phyloP scores from a whole-genome alignment of 1,284 basidiomycete species.

The Cryptococcus floricola region DNA sequence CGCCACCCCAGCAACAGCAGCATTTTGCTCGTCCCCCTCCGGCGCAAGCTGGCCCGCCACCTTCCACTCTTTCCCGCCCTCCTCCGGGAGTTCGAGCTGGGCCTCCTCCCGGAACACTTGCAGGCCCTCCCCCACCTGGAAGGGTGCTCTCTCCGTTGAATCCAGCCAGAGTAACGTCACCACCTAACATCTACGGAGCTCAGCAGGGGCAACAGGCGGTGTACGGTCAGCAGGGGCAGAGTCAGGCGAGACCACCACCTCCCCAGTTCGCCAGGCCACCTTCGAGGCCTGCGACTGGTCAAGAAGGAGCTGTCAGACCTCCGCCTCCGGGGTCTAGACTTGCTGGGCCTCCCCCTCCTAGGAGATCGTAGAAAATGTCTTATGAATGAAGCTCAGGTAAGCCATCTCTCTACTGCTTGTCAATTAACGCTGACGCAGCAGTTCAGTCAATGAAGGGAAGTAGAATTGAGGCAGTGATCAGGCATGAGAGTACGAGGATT shows the following conservation, averaged over 20 bases:
- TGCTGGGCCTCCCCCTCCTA: conserved; percentile 41
- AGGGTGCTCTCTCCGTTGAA: conserved; percentile 18
- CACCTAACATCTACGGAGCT: neutral
- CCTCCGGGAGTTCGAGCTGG: conserved; percentile 47
- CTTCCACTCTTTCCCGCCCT: conserved; percentile 51
- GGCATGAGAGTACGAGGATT: no score
- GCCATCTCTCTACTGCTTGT: no score
- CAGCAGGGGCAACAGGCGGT: neutral
- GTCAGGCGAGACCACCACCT: conserved; percentile 1
- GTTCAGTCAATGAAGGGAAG: no score
- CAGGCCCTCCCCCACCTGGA: conserved; percentile 26
- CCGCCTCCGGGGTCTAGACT: conserved; percentile 19
- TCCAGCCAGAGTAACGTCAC: conserved; percentile 1
- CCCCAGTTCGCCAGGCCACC: no score
- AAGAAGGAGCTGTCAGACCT: conserved; percentile 1
- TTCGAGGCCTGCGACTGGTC: no score
- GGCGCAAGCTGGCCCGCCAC: conserved; percentile 48
- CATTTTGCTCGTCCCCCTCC: neutral
- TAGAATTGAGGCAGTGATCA: no score
- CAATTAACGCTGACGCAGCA: no score
- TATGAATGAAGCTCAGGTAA: no score
- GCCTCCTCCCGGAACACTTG: conserved; percentile 19
- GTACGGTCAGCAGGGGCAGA: conserved; percentile 9
- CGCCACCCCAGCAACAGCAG: conserved; percentile 7
- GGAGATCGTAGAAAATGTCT: conserved; percentile 8